Evolutionary conservation across 768 basidiomycete genomes (phyloP).

Genomic region (Pholiota microspora): DNA sequence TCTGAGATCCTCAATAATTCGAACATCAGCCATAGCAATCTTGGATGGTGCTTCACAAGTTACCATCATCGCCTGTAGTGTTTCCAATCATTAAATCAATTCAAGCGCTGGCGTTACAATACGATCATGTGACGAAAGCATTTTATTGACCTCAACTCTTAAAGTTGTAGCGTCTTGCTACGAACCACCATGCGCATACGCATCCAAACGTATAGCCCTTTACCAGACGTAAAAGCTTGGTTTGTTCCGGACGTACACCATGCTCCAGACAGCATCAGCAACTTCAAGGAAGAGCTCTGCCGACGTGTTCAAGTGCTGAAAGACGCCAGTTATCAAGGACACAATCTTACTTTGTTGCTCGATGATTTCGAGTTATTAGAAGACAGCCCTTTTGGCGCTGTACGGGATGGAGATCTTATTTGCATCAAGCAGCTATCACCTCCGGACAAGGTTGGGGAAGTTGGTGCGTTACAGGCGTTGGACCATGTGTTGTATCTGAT

Average conservation of each 20-base stretch:
- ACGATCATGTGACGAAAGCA: too few species aligned
- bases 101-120: too few species aligned
- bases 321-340: constrained; percentile 16
- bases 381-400: constrained; percentile 32
- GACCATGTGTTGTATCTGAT: background rate
- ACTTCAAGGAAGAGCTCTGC: constrained; percentile 39
- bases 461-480: constrained; percentile 4
- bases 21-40: too few species aligned
- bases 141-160: too few species aligned
- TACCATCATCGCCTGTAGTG: too few species aligned
- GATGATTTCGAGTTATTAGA: constrained; percentile 51
- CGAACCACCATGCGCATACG: constrained; percentile 62
- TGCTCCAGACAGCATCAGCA: constrained; percentile 26
- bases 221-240: constrained; percentile 53
- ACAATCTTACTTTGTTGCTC: constrained; percentile 31
- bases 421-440: constrained; percentile 24
- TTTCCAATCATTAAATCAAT: too few species aligned
- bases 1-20: too few species aligned
- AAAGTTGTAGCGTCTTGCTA: too few species aligned
- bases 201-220: constrained; percentile 44
- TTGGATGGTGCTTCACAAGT: too few species aligned
- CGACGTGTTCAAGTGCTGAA: constrained; percentile 30
- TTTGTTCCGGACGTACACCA: constrained; percentile 34
- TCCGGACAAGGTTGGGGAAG: background rate
- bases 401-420: constrained; percentile 51